Base-by-base conservation (phyloP, 495 filamentous ascomycete genomes). In the Aspergillus saccharolyticus region DNA sequence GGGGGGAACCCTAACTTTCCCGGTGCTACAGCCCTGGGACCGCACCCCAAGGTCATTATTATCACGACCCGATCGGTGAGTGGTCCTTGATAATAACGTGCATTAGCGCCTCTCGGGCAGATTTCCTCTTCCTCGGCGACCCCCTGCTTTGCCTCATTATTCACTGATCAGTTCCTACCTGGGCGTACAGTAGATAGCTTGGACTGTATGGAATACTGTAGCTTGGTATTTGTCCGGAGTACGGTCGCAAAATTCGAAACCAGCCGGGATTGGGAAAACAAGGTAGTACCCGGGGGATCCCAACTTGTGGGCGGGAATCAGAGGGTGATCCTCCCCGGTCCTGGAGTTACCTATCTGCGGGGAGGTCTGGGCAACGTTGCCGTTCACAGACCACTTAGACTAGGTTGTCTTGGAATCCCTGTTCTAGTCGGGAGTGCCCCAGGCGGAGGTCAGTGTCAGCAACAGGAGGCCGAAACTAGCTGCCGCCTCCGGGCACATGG, bases 101-200 rank as follows among this genome's bases (percentile, higher is more conserved):
- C 74, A 74, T 76, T 75, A 76, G 74, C 67, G 70, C 46, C 56
- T 58, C 59, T 64, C 66, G 65, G 66, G 66, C 64, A 63, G 66
- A 61, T 59, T 49, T 59, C 54, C 24, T 52, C 28, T 43, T 44
- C 46, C 21, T 28, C 33, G 28, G 44, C n/a, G n/a, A n/a, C n/a
- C 45, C 54, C 42, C 33, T 39, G 5, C 33, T 39, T 15, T 39
- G 33, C 33, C 33, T 39, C 4, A 39, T 15, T 15, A 39, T 39
- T 39, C 14, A 2, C 33, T 10, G n/a, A n/a, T n/a, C n/a, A n/a
- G n/a, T n/a, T 12, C 33, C 33, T 8, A 8, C 33, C 33, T 15
- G n/a, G n/a, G n/a, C n/a, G n/a, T n/a, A n/a, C n/a, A n/a, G 5
- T 9, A 15, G 33, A 12, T 12, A 15, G 7, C 5, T 6, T 28